Evolutionary conservation across 192 early-diverging fungal species (phyloP).

Genomic region (Bifiguratus adelaidae): DNA sequence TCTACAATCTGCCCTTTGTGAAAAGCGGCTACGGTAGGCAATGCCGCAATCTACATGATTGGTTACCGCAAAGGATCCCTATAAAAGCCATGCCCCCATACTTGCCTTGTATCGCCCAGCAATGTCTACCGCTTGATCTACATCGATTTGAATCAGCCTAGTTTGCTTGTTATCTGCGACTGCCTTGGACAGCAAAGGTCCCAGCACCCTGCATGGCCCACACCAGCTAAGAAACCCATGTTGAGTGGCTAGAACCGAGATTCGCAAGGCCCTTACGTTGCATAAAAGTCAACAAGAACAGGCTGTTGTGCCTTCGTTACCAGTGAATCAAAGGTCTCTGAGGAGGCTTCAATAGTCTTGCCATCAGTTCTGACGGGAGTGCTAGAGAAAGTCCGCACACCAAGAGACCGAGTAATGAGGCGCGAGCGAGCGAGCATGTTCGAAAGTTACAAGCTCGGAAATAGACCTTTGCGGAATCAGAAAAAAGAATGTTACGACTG

Average conservation of each 20-base stretch:
- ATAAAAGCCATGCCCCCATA: neutral
- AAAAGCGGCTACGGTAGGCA: constrained; percentile 71
- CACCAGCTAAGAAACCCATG: constrained; percentile 53
- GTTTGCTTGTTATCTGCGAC: constrained; percentile 54
- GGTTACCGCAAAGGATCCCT: neutral
- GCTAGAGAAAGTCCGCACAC: too few relatives aligned
- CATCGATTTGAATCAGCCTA: constrained; percentile 65
- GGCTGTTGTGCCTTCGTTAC: constrained; percentile 49
- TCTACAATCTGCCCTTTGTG: constrained; percentile 47
- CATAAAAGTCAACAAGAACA: constrained; percentile 76
- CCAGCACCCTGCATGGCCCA: constrained; percentile 70
- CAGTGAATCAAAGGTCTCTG: constrained; percentile 44
- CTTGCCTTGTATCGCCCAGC: constrained; percentile 54
- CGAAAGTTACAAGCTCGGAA: too few relatives aligned
- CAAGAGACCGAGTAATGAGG: too few relatives aligned
- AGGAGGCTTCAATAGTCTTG: constrained; percentile 41
- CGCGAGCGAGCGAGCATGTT: too few relatives aligned
- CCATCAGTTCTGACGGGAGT: too few relatives aligned
- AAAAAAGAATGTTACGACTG: too few relatives aligned
- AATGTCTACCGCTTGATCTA: constrained; percentile 51
- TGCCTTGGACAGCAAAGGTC: constrained; percentile 52
- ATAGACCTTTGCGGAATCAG: too few relatives aligned
- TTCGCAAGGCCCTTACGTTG: constrained; percentile 32
- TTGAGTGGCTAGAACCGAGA: neutral
- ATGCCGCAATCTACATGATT: constrained; percentile 40